Evolutionary conservation across 1,284 basidiomycete species (phyloP).

Genomic region (Xerocomus nothofagi): DNA sequence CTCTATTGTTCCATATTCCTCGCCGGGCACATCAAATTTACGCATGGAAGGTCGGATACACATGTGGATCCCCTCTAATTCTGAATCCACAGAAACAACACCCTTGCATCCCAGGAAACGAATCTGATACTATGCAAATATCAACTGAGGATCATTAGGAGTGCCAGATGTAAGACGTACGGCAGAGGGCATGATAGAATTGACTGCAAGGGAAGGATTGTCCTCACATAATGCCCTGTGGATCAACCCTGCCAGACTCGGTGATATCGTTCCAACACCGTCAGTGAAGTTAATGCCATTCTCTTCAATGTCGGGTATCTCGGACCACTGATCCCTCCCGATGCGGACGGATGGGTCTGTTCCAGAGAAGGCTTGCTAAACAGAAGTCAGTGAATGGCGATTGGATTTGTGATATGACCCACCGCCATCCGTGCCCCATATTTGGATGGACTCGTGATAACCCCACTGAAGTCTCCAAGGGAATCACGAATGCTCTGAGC

Average conservation of each 20-base stretch:
- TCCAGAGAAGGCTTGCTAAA: constrained; percentile 72
- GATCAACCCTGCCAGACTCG: constrained; percentile 54
- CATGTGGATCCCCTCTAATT: constrained; percentile 54
- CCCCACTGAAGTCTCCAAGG: constrained; percentile 62
- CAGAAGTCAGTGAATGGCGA: constrained; percentile 9
- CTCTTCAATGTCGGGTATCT: constrained; percentile 52
- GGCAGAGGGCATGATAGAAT: constrained; percentile 52
- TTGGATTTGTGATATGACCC: constrained; percentile 1
- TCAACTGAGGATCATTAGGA: background rate
- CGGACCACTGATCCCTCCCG: constrained; percentile 54
- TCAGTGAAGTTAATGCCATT: constrained; percentile 62
- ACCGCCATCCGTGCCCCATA: constrained; percentile 75
- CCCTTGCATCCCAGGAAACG: constrained; percentile 79
- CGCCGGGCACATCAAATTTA: constrained; percentile 60
- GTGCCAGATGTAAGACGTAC: constrained; percentile 39
- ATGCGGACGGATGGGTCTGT: constrained; percentile 72
- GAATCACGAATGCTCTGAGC: constrained; percentile 56
- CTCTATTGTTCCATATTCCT: constrained; percentile 59
- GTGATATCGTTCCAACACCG: constrained; percentile 75
- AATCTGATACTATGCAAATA: constrained; percentile 59
- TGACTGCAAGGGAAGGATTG: constrained; percentile 37
- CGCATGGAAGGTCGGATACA: constrained; percentile 68
- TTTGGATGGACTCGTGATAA: constrained; percentile 66
- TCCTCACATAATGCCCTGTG: constrained; percentile 52
- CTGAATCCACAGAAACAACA: constrained; percentile 63